A percentile compares a stretch with the other conserved stretches of the same genome.
phyloP scores from a whole-genome alignment of 2,329 filamentous ascomycete species.

The Colletotrichum cereale region DNA sequence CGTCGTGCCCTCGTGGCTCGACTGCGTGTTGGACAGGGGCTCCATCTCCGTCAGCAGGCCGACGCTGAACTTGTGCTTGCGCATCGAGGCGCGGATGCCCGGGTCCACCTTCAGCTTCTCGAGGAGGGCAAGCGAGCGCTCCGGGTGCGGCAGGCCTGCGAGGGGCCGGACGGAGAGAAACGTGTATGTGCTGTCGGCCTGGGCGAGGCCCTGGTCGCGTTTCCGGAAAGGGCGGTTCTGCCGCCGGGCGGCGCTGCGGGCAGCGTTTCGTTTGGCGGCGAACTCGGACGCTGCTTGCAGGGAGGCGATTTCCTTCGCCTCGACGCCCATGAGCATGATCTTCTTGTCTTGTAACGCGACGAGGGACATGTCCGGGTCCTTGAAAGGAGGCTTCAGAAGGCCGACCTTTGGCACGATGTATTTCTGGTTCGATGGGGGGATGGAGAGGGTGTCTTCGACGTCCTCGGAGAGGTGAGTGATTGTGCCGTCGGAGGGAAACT shows the following conservation, averaged over 20 bases:
- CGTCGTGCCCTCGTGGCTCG: conserved; percentile 77
- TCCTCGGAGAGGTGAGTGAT: conserved; percentile 70
- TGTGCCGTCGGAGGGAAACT: conserved; percentile 60
- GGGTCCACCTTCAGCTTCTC: conserved; percentile 83
- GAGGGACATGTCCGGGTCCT: conserved; percentile 65
- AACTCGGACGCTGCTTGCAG: conserved; percentile 63
- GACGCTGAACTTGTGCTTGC: conserved; percentile 85
- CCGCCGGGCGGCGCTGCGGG: conserved; percentile 50
- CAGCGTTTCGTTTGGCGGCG: conserved; percentile 61
- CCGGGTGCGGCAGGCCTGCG: conserved; percentile 80
- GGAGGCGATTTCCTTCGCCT: conserved; percentile 68
- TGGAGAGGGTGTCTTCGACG: conserved; percentile 67
- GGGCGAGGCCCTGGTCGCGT: conserved; percentile 52
- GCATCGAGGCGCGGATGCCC: conserved; percentile 87
- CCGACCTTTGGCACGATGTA: conserved; percentile 75
- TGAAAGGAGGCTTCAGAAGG: conserved; percentile 74
- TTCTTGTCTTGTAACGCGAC: conserved; percentile 66
- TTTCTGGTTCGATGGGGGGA: conserved; percentile 76
- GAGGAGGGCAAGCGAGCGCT: conserved; percentile 78
- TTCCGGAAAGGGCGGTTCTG: conserved; percentile 53
- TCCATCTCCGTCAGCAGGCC: conserved; percentile 96
- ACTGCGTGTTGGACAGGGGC: conserved; percentile 80
- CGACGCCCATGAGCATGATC: conserved; percentile 75
- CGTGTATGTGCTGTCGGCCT: conserved; percentile 78
- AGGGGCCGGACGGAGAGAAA: conserved; percentile 85